These are phyloP conservation scores for Ilyonectria robusta DNA, from an alignment of 2,329 filamentous ascomycete species.

Conservation along the genomic window DNA sequence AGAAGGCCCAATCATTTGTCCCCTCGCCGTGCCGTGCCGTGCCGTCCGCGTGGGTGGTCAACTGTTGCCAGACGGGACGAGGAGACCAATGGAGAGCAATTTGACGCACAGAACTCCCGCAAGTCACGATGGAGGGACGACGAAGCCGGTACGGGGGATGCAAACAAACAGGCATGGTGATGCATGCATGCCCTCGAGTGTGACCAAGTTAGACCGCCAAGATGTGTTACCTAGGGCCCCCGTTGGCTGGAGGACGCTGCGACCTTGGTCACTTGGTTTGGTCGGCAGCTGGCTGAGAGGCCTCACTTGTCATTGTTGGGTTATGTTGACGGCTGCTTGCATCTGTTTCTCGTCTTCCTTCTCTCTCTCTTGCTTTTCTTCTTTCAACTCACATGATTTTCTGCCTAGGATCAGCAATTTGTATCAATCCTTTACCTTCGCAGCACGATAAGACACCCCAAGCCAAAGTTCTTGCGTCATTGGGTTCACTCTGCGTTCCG, in stretches of 20 bases:
- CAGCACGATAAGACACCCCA: background rate
- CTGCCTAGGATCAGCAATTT: too few relatives aligned
- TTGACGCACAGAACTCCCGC: background rate
- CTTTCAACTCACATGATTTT: background rate
- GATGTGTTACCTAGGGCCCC: background rate
- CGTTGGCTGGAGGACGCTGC: background rate
- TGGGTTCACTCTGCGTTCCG: background rate
- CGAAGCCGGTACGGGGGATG: background rate
- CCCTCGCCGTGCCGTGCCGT: conserved; percentile 2
- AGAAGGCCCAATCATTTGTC: background rate
- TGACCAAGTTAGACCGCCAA: conserved; percentile 5
- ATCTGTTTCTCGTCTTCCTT: background rate
- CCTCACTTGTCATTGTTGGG: background rate
- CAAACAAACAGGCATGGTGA: background rate
- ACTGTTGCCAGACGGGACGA: background rate
- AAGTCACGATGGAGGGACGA: background rate
- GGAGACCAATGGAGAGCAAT: background rate
- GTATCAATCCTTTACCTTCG: background rate
- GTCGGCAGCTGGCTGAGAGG: background rate
- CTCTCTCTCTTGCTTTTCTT: background rate
- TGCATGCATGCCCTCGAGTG: background rate
- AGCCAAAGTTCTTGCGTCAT: too few relatives aligned
- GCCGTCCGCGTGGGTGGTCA: background rate
- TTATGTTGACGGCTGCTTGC: background rate
- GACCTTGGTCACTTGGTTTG: background rate